Percentiles rank a stretch among this genome's conserved stretches.
These are phyloP conservation scores for Eucalyptus viminalis DNA, from an alignment of 345 rosid genomes.

Conservation along the genomic window DNA sequence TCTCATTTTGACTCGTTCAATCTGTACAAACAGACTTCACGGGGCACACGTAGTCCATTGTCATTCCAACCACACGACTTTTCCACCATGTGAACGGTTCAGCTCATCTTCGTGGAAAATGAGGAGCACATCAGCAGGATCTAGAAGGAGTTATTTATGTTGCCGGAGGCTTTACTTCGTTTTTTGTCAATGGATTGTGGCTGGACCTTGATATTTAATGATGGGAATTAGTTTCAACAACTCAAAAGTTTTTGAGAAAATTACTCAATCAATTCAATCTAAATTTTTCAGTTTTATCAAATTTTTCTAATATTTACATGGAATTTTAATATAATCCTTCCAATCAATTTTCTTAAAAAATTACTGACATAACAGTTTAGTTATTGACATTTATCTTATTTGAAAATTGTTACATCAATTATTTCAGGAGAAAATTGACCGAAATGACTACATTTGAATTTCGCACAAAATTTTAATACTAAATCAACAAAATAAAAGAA, in stretches of 20 bases:
- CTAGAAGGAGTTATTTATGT: background rate
- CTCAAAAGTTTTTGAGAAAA: background rate
- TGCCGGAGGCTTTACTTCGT: background rate
- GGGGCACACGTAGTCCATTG: background rate
- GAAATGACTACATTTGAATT: background rate
- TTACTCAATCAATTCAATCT: background rate
- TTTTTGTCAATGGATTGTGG: background rate
- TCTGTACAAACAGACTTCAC: background rate
- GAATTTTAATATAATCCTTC: accelerated
- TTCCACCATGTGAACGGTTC: background rate
- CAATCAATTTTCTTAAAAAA: background rate
- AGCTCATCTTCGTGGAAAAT: background rate
- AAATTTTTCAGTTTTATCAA: background rate
- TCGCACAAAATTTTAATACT: background rate
- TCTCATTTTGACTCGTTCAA: background rate
- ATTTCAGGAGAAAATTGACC: accelerated
- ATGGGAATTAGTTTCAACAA: background rate
- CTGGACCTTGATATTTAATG: background rate
- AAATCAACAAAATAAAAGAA: accelerated
- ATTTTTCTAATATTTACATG: background rate
- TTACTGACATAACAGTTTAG: accelerated
- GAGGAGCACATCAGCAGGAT: background rate
- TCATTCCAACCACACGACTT: background rate
- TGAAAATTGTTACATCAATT: accelerated
- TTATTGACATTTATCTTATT: background rate